Evolutionary conservation across 2,329 filamentous ascomycete genomes (phyloP).

Genomic region (Aureobasidium sp.): DNA sequence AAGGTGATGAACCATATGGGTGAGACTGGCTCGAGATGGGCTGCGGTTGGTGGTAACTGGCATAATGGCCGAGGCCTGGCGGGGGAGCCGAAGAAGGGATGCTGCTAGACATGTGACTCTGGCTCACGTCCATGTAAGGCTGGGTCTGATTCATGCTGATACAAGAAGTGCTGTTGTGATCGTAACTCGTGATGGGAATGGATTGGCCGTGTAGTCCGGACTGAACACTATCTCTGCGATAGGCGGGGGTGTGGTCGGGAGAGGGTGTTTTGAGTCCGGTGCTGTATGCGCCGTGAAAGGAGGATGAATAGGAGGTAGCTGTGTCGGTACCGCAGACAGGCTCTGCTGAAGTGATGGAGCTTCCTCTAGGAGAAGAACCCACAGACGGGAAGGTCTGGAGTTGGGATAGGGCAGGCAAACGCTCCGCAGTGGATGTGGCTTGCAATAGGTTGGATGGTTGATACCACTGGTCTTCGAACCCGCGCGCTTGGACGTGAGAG

Average conservation of each 20-base stretch:
- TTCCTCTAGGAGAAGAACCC: conserved; percentile 65
- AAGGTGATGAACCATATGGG: conserved; percentile 45
- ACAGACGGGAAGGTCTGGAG: conserved; percentile 61
- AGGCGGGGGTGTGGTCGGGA: conserved; percentile 49
- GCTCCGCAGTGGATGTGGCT: conserved; percentile 59
- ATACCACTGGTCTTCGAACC: conserved; percentile 60
- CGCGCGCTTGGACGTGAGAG: conserved; percentile 73
- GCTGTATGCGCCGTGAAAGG: conserved; percentile 38
- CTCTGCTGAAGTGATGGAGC: conserved; percentile 54
- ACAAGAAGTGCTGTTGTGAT: conserved; percentile 27
- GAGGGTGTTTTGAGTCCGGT: conserved; percentile 69
- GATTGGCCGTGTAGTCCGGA: conserved; percentile 11
- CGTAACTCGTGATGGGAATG: conserved; percentile 12
- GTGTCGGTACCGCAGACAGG: conserved; percentile 24
- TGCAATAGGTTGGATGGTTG: conserved; percentile 29
- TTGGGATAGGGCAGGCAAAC: conserved; percentile 61
- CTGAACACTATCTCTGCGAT: conserved; percentile 18
- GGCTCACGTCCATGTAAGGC: conserved; percentile 63
- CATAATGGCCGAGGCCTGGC: conserved; percentile 63
- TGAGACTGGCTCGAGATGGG: conserved; percentile 36
- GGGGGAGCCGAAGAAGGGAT: conserved; percentile 42
- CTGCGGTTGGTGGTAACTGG: conserved; percentile 56
- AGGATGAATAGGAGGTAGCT: conserved; percentile 39
- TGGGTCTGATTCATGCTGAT: conserved; percentile 71
- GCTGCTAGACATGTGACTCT: conserved; percentile 18